These are phyloP conservation scores for Auricularia heimuer DNA, from an alignment of 768 basidiomycete genomes.

Conservation along the genomic window DNA sequence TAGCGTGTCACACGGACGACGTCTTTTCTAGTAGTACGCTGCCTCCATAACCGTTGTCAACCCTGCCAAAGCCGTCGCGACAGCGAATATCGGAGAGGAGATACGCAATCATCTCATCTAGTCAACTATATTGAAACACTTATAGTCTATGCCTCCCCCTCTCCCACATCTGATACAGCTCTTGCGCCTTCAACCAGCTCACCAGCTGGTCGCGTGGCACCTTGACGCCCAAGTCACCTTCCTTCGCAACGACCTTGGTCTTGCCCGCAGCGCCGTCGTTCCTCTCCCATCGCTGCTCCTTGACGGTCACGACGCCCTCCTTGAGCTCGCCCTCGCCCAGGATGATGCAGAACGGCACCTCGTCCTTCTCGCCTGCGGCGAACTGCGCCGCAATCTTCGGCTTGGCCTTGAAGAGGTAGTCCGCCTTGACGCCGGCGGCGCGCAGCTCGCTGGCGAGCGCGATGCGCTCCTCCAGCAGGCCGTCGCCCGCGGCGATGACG, in stretches of 20 bases:
- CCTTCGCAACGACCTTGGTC: slow-evolving; percentile 44
- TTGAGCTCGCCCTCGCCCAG: slow-evolving; percentile 81
- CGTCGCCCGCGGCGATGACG: slow-evolving; percentile 86
- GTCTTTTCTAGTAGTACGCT: too few relatives aligned
- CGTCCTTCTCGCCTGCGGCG: slow-evolving; percentile 81
- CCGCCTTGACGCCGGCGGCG: slow-evolving; percentile 85
- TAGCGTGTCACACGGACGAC: too few relatives aligned
- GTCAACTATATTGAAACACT: too few relatives aligned
- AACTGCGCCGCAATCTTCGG: slow-evolving; percentile 85
- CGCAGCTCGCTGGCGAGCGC: slow-evolving; percentile 69
- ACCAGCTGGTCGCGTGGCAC: slow-evolving; percentile 55
- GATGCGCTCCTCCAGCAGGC: slow-evolving; percentile 78
- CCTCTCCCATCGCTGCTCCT: slow-evolving; percentile 80
- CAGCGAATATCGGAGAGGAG: too few relatives aligned
- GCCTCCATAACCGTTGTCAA: too few relatives aligned
- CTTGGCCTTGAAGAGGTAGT: slow-evolving; percentile 87
- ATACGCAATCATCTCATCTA: too few relatives aligned
- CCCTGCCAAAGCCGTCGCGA: too few relatives aligned
- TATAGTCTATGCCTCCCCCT: not conserved
- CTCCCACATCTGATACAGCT: not conserved
- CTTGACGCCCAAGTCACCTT: slow-evolving; percentile 44
- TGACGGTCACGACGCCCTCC: slow-evolving; percentile 78
- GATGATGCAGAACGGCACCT: slow-evolving; percentile 88
- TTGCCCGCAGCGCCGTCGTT: slow-evolving; percentile 56
- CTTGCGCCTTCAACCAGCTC: slow-evolving; percentile 41